phyloP scores from a whole-genome alignment of 495 filamentous ascomycete genomes.

The Pseudomonodictys pantanalensis region DNA sequence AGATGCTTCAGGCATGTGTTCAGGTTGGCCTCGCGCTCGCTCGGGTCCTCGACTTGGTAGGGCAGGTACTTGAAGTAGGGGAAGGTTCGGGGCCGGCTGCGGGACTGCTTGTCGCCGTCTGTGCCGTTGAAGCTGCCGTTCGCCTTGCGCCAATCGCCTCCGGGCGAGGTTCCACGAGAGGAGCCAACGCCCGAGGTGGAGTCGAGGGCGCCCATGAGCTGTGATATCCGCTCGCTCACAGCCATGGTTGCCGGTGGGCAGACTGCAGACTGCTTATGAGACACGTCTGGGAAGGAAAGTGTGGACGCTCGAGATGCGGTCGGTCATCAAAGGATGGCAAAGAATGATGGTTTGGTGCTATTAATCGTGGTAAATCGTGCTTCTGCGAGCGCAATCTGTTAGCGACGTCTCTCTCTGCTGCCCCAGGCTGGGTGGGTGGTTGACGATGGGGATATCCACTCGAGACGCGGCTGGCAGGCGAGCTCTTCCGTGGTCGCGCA shows the following conservation, averaged over 20 bases:
- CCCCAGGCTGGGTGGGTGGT: conserved; percentile 7
- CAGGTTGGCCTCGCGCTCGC: conserved; percentile 68
- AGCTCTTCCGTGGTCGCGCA: not conserved
- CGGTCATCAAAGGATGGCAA: conserved; percentile 17
- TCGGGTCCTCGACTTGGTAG: conserved; percentile 75
- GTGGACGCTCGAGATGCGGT: not conserved
- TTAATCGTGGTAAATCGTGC: no score
- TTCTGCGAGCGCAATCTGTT: no score
- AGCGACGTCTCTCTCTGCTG: conserved; percentile 18
- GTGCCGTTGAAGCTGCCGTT: conserved; percentile 51
- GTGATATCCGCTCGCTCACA: conserved; percentile 37
- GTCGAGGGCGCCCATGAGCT: conserved; percentile 35
- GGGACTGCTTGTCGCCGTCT: conserved; percentile 49
- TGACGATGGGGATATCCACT: conserved; percentile 17
- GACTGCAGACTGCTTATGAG: not conserved
- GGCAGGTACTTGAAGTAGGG: conserved; percentile 87
- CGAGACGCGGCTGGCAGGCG: conserved; percentile 14
- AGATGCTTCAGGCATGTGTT: conserved; percentile 86
- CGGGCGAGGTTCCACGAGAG: conserved; percentile 65
- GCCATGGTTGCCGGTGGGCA: conserved; percentile 33
- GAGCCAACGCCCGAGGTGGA: conserved; percentile 44
- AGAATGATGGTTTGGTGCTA: no score
- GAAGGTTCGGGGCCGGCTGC: conserved; percentile 85
- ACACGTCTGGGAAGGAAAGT: not conserved
- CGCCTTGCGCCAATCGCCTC: conserved; percentile 55